phyloP scores from a whole-genome alignment of 371 early-diverging fungal genomes.

The Basidiobolus meristosporus region DNA sequence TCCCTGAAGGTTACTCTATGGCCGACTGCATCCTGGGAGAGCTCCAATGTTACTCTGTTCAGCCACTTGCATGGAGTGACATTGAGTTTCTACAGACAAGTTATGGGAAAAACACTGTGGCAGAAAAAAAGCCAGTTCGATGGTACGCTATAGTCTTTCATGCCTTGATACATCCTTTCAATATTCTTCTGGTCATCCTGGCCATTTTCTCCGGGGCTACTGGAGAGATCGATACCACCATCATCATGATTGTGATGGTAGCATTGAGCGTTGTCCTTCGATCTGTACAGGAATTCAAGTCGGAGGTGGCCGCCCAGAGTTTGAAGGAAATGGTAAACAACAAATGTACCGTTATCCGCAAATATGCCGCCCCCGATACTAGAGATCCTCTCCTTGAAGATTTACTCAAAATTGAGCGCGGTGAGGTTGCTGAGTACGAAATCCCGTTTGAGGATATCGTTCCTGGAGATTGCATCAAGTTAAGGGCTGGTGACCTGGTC shows the following conservation, averaged over 20 bases:
- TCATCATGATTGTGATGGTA: conserved; percentile 14
- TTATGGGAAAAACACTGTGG: no score
- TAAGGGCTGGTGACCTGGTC: conserved; percentile 14
- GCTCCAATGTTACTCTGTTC: no score
- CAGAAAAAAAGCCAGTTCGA: no score
- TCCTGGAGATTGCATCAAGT: conserved; percentile 13
- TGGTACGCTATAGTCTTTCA: no score
- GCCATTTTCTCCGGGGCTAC: conserved; percentile 8
- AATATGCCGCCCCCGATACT: conserved; percentile 8
- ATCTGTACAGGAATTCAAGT: conserved; percentile 16
- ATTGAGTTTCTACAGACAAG: no score
- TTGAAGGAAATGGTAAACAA: conserved; percentile 14
- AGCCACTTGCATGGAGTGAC: no score
- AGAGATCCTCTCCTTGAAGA: conserved; percentile 11
- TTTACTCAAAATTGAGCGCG: conserved; percentile 5
- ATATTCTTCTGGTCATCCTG: conserved; percentile 11
- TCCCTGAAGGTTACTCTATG: no score
- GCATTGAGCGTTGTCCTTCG: conserved; percentile 10
- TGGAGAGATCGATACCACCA: conserved; percentile 4
- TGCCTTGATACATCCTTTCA: no score
- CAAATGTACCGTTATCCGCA: conserved; percentile 10
- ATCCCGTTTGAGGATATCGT: conserved; percentile 13
- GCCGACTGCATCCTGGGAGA: no score
- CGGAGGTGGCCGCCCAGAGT: conserved; percentile 9
- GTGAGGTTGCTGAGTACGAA: conserved; percentile 6